Evolutionary conservation across 208 protist genomes (phyloP).

Genomic region (Lotmaria passim): DNA sequence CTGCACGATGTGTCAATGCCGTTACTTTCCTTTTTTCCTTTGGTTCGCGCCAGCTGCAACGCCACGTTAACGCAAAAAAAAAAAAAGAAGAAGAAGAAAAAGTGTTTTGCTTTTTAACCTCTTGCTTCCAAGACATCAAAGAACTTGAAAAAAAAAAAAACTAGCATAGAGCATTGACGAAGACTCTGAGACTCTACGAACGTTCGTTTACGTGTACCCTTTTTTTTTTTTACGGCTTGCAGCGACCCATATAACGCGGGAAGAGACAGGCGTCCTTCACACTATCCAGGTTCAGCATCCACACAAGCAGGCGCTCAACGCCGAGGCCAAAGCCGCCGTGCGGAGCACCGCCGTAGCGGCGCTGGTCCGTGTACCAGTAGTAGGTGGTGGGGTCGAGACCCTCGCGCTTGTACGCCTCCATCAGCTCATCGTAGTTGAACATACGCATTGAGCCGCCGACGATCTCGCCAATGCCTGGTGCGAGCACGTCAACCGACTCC

Average conservation of each 20-base stretch:
- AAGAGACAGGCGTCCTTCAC: conserved; percentile 98
- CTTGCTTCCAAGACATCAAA: no score
- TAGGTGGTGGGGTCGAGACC: conserved; percentile 95
- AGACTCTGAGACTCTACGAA: no score
- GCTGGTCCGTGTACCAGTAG: conserved; percentile 99
- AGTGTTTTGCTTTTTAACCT: background rate
- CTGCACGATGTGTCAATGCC: background rate
- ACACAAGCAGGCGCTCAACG: conserved; percentile 97
- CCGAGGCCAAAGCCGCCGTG: conserved; percentile 99
- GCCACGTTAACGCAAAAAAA: background rate
- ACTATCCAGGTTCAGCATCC: conserved; percentile 95
- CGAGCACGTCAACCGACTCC: conserved; percentile 96
- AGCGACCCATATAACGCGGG: conserved; percentile 95
- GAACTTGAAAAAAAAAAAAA: conserved; percentile 22
- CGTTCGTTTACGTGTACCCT: background rate
- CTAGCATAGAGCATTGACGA: no score
- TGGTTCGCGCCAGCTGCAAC: no score
- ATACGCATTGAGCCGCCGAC: conserved; percentile 99
- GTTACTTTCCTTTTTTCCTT: no score
- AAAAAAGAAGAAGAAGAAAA: conserved; percentile 21
- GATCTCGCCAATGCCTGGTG: conserved; percentile 98
- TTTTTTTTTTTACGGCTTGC: conserved; percentile 88
- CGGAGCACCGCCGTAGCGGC: conserved; percentile 96
- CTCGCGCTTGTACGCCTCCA: conserved; percentile 93
- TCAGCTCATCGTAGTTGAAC: conserved; percentile 93